phyloP scores from a whole-genome alignment of 129 eudicot species.

The Smallanthus sonchifolius region DNA sequence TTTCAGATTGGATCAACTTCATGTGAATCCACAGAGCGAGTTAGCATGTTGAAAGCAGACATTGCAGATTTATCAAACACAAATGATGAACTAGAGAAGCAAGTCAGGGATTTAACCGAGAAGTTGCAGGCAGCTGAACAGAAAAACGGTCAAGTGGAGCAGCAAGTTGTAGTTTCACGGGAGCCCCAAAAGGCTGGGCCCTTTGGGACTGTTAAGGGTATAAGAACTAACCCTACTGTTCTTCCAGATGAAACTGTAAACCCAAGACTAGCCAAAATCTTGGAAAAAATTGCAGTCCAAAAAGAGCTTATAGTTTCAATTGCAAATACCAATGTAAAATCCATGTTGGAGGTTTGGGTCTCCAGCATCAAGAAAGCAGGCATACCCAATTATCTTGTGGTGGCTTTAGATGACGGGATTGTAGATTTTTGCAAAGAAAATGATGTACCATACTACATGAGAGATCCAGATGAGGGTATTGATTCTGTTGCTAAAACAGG shows the following conservation, averaged over 20 bases:
- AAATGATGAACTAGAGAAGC: constrained; percentile 54
- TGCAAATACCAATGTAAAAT: constrained; percentile 72
- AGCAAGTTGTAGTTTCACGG: constrained; percentile 41
- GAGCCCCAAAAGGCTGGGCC: constrained; percentile 70
- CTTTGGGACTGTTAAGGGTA: constrained; percentile 70
- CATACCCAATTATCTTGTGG: constrained; percentile 65
- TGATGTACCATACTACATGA: constrained; percentile 51
- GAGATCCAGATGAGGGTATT: constrained; percentile 63
- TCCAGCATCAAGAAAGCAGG: constrained; percentile 66
- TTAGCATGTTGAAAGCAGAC: constrained; percentile 53
- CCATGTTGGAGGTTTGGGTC: constrained; percentile 62
- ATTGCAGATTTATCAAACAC: constrained; percentile 38
- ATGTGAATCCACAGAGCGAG: constrained; percentile 52
- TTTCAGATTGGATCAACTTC: constrained; percentile 39
- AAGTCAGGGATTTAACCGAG: constrained; percentile 53
- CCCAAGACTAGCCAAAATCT: constrained; percentile 66
- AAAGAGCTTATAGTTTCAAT: constrained; percentile 75
- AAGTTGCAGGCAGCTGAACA: constrained; percentile 53
- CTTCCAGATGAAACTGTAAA: constrained; percentile 70
- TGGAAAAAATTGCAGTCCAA: constrained; percentile 50
- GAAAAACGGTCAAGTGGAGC: constrained; percentile 58
- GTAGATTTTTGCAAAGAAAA: constrained; percentile 64
- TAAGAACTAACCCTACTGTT: constrained; percentile 62
- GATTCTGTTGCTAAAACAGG: constrained; percentile 59
- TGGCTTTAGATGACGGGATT: constrained; percentile 68